Base-by-base conservation (phyloP, 768 basidiomycete species). In the Russula brevipes region DNA sequence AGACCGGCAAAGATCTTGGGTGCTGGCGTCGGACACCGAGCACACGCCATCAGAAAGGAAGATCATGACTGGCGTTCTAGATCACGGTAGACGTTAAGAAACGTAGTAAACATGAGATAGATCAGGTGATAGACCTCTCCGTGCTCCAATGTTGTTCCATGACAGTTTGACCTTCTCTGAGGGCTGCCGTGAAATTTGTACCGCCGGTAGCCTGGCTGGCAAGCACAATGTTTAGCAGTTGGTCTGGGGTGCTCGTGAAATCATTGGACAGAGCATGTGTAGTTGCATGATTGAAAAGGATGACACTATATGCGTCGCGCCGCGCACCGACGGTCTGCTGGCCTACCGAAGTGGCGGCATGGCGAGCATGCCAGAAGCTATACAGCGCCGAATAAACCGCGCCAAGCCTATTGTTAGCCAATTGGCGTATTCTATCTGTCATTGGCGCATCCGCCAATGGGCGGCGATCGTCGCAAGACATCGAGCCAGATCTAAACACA, bases 361-460 rank as follows among this genome's bases (percentile, higher is more conserved):
- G 74, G 3, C 85, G 78, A 0, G 85, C 78, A 14, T 72, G 64
- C 85, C 85, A 87, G 69, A 86, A 86, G 16, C 74, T 73, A 57
- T 83, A 70, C 9, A 86, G 66, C 0, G 85, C 79, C 0, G 83
- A 81, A 45, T 80, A 81, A 0, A 85, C 85, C 0, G 85, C 83
- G 0, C 85, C 85, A 17, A 85, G 76, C 36, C 85, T 73, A 64
- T 86, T 81, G 61, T 82, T 70, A 45, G 74, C 72, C 0, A 57
- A 65, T 12, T 69, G 69, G 5, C 66, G 59, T 46, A 85, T 83
- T 41, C 68, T 69, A n/a, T 70, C 62, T 4, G 77, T 74, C 3
- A 61, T 73, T 0, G 82, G 81, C 2, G 80, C 78, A 50, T 77
- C 73, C 0, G 69, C 67, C 4, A 85, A 74, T 0, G 85, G 85